These are phyloP conservation scores for Periconia macrospinosa DNA, from an alignment of 2,329 filamentous ascomycete species.

Conservation along the genomic window DNA sequence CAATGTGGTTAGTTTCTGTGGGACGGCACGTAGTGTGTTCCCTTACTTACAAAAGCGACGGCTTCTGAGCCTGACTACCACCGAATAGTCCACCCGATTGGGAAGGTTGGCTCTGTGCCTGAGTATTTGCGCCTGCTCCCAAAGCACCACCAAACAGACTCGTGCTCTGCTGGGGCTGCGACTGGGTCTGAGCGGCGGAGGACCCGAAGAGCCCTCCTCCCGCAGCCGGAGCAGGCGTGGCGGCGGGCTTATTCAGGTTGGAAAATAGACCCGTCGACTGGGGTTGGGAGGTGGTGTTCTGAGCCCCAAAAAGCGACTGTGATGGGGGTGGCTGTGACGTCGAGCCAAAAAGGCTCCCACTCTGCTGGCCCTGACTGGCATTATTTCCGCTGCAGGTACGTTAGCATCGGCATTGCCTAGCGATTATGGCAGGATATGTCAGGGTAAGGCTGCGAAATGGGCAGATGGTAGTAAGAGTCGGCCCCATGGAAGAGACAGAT, in stretches of 20 bases:
- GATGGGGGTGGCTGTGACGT: slow-evolving; percentile 2
- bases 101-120: slow-evolving; percentile 24
- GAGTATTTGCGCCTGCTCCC: slow-evolving; percentile 27
- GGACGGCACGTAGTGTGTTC: slow-evolving; percentile 3
- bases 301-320: too few species aligned
- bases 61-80: slow-evolving; percentile 26
- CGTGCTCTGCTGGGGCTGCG: slow-evolving; percentile 28
- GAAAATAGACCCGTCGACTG: slow-evolving; percentile 41
- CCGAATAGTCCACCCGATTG: slow-evolving; percentile 40
- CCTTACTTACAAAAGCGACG: slow-evolving; percentile 42
- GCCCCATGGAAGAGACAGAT: slow-evolving; percentile 6
- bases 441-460: not conserved
- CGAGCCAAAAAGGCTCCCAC: slow-evolving; percentile 32
- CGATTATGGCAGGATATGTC: not conserved
- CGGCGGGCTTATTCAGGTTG: slow-evolving; percentile 37
- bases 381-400: slow-evolving; percentile 32
- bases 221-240: slow-evolving; percentile 19
- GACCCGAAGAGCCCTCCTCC: slow-evolving; percentile 39
- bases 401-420: slow-evolving; percentile 17
- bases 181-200: slow-evolving; percentile 32
- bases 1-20: slow-evolving; percentile 31
- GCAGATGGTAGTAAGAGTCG: not conserved
- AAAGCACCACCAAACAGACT: slow-evolving; percentile 39
- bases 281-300: slow-evolving; percentile 21
- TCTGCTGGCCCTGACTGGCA: slow-evolving; percentile 29